These are phyloP conservation scores for Coniella lustricola DNA, from an alignment of 2,329 filamentous ascomycete species.

Conservation along the genomic window DNA sequence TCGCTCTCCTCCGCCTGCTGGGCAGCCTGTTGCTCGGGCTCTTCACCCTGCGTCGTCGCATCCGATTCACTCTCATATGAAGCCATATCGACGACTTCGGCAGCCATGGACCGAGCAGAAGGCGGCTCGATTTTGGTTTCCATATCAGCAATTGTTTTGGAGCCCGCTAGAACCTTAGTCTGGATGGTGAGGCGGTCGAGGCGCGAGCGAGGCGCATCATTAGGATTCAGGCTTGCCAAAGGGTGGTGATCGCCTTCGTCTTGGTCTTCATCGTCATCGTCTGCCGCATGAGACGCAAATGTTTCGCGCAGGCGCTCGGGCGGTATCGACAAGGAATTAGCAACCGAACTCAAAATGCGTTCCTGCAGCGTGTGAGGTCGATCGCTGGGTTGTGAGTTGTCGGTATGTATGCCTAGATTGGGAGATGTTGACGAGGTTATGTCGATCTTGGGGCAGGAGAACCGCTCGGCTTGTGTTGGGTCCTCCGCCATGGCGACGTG, in stretches of 20 bases:
- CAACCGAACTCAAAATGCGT: constrained; percentile 12
- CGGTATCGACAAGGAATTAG: constrained; percentile 12
- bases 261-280: too few relatives aligned
- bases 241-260: neutral
- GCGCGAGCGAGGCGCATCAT: neutral
- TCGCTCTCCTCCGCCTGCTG: neutral
- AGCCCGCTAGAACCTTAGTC: constrained; percentile 14
- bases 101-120: constrained; percentile 13
- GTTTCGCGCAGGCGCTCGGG: constrained; percentile 12
- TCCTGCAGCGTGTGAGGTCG: constrained; percentile 13
- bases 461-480: constrained; percentile 8
- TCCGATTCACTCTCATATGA: neutral
- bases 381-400: neutral
- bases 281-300: neutral
- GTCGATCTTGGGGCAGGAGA: constrained; percentile 11
- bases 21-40: neutral
- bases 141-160: constrained; percentile 15
- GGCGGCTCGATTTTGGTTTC: constrained; percentile 12
- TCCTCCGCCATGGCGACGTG: constrained; percentile 10
- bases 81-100: constrained; percentile 9
- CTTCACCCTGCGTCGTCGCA: too few relatives aligned
- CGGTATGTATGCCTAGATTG: neutral
- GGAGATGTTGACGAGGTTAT: neutral
- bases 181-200: constrained; percentile 12
- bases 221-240: neutral